phyloP scores from a whole-genome alignment of 495 filamentous ascomycete genomes.

The Paragyromitra xinjiangensis region DNA sequence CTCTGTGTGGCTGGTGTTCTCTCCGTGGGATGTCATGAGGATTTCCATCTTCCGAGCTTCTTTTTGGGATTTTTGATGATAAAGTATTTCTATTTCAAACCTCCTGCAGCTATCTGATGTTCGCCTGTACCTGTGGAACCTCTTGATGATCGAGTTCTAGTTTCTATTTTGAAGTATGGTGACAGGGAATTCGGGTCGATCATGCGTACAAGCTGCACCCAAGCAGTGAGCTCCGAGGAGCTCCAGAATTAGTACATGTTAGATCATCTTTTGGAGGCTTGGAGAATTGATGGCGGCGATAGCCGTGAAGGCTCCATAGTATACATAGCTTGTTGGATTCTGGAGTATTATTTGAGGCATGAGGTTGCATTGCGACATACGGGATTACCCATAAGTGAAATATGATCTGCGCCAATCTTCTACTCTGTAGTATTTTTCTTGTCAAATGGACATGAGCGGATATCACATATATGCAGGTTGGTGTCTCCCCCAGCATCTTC shows the following conservation, averaged over 20 bases:
- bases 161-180: neutral
- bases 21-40: neutral
- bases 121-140: neutral
- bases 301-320: neutral
- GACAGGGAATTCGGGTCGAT: neutral
- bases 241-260: neutral
- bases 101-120: neutral
- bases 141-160: neutral
- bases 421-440: neutral
- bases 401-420: neutral
- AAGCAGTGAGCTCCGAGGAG: neutral
- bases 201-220: neutral
- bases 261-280: neutral
- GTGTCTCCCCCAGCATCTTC: neutral
- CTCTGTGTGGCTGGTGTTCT: neutral
- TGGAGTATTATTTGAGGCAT: neutral
- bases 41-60: neutral
- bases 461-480: constrained; percentile 3
- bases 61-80: neutral
- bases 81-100: neutral
- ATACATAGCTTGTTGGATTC: neutral
- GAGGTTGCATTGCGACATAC: neutral
- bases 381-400: neutral
- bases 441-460: constrained; percentile 4
- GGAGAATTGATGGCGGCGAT: neutral